These are phyloP conservation scores for Hysterium pulicare DNA, from an alignment of 2,329 filamentous ascomycete species.

Conservation along the genomic window DNA sequence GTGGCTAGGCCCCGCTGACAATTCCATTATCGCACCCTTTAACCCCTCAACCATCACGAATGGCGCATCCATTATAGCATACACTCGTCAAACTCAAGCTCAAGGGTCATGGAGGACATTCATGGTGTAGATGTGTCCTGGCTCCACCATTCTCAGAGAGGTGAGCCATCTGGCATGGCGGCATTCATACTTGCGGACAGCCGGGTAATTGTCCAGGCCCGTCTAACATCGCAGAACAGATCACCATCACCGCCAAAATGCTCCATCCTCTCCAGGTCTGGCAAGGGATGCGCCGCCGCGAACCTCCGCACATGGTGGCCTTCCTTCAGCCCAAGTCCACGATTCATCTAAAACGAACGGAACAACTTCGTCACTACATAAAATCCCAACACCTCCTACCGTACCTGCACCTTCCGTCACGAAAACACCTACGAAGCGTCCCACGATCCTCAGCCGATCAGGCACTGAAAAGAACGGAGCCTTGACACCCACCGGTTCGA, in stretches of 20 bases:
- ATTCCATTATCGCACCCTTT: neutral
- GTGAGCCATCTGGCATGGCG: constrained; percentile 48
- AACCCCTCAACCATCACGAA: constrained; percentile 13
- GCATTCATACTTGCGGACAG: neutral
- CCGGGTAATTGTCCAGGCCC: constrained; percentile 12
- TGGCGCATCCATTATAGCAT: constrained; percentile 22
- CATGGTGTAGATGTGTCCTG: constrained; percentile 85
- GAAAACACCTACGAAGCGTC: constrained; percentile 36
- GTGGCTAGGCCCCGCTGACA: constrained; percentile 1
- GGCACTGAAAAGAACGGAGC: constrained; percentile 36
- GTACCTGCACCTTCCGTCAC: constrained; percentile 19
- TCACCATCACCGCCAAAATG: constrained; percentile 36
- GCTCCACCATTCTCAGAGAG: constrained; percentile 83
- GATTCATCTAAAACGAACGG: constrained; percentile 16
- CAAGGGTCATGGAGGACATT: constrained; percentile 67
- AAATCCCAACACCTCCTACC: constrained; percentile 19
- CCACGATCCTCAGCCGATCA: constrained; percentile 40
- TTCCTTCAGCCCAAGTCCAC: constrained; percentile 16
- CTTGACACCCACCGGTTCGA: constrained; percentile 27
- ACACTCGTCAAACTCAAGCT: constrained; percentile 10
- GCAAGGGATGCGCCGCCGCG: constrained; percentile 31
- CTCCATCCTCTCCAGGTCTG: constrained; percentile 34
- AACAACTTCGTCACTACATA: constrained; percentile 22
- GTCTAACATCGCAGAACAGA: constrained; percentile 19
- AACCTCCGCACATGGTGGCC: constrained; percentile 33